phyloP scores from a whole-genome alignment of 257 asterid species.

The Penstemon davidsonii region DNA sequence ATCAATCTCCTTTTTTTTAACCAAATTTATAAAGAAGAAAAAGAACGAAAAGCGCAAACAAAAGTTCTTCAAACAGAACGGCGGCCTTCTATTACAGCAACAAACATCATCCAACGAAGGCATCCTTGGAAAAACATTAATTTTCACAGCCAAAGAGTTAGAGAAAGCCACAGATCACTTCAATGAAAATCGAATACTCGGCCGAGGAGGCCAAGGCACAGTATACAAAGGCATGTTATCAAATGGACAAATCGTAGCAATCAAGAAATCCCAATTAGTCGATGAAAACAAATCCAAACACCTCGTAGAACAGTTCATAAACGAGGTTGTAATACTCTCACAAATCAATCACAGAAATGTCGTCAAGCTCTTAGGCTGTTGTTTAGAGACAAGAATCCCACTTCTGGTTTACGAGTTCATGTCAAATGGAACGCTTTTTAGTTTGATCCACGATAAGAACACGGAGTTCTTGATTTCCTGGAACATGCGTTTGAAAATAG shows the following conservation, averaged over 20 bases:
- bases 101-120: conserved; percentile 26
- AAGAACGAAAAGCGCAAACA: conserved; percentile 21
- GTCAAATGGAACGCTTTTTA: conserved; percentile 25
- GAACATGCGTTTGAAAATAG: conserved; percentile 26
- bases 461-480: conserved; percentile 27
- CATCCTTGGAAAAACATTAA: conserved; percentile 19
- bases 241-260: conserved; percentile 28
- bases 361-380: conserved; percentile 25
- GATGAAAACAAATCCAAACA: conserved; percentile 25
- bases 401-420: conserved; percentile 24
- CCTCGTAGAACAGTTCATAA: conserved; percentile 27
- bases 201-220: conserved; percentile 33
- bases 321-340: conserved; percentile 34
- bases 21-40: conserved; percentile 22
- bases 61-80: conserved; percentile 29
- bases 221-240: conserved; percentile 32
- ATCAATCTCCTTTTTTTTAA: conserved; percentile 13
- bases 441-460: conserved; percentile 19
- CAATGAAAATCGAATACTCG: conserved; percentile 29
- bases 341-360: conserved; percentile 34
- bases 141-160: conserved; percentile 24
- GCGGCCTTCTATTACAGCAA: conserved; percentile 26
- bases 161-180: conserved; percentile 29
- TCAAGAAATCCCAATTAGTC: conserved; percentile 29
- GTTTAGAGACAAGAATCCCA: conserved; percentile 26